Base-by-base conservation (phyloP, 306 rosid genomes). In the Quercus engelmannii region DNA sequence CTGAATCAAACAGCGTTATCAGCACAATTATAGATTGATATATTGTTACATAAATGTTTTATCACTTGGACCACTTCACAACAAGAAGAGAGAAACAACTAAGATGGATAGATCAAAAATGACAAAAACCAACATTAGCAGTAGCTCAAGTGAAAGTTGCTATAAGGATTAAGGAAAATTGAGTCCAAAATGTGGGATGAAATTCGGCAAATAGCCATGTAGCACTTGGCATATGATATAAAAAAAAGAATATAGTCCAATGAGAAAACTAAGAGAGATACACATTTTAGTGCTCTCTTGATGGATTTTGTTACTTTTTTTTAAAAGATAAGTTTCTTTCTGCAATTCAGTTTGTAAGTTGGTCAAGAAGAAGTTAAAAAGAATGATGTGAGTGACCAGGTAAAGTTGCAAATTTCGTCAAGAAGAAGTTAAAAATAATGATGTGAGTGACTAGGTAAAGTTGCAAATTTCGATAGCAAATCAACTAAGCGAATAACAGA, bases 301-400 rank as follows among this genome's bases (percentile, higher is more conserved):
- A 46, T 10, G 54, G 17, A 10, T 49, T 49, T 12, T 49, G 17
- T 49, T 49, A 23, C 13, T 59, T 23, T 20, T 13, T 3, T 58
- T 3, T 0, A 3, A 9, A 28, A 13, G 52, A n/a, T 33, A 3
- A 41, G 46, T 41, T 41, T 73, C 33, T 18, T 55, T 73, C 23
- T 0, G 13, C 43, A 6, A 17, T 20, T n/a, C 69, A 69, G 68
- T 56, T 55, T 79, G 57, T 35, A 10, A 21, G 28, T 64, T 33
- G 65, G 69, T 19, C 79, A 35, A 46, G 61, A 59, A 64, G 61
- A 55, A n/a, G 75, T 38, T 54, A 12, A 61, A 63, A 28, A 79
- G 67, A 73, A 67, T 15, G 30, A 55, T 19, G 33, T 76, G 55
- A 70, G 55, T 68, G 69, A 35, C 68, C 3, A 9, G 26, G 58